phyloP scores from a whole-genome alignment of 208 protist species.

The Entamoeba invadens region DNA sequence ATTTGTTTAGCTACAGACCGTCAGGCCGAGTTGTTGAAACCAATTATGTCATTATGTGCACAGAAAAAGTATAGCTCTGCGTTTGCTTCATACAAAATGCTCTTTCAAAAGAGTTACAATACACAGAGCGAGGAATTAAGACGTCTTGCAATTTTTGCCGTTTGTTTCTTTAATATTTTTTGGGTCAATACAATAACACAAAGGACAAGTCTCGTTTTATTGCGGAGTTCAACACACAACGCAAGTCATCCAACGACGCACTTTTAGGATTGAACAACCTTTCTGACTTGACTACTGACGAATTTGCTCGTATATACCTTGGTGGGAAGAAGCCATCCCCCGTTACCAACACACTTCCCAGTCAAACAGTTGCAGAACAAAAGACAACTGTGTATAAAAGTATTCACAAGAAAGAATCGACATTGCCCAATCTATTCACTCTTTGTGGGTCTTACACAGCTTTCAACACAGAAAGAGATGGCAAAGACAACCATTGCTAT shows the following conservation, averaged over 20 bases:
- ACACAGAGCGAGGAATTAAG: neutral
- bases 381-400: too few relatives aligned
- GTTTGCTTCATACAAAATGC: neutral
- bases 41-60: neutral
- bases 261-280: neutral
- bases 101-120: neutral
- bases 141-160: neutral
- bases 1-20: too few relatives aligned
- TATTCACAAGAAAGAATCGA: too few relatives aligned
- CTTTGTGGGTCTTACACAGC: neutral
- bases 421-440: neutral
- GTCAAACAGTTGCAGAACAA: neutral
- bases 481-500: neutral
- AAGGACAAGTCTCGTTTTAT: neutral
- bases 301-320: neutral
- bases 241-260: neutral
- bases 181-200: neutral
- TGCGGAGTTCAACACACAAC: neutral
- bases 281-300: neutral
- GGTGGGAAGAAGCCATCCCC: neutral
- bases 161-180: neutral
- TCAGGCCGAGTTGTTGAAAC: too few relatives aligned
- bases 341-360: neutral
- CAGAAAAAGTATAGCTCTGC: neutral
- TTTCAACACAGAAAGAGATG: neutral